Percentiles rank a stretch among this genome's conserved stretches.
phyloP scores from a whole-genome alignment of 2,329 filamentous ascomycete species.

The Penicillium sp. region DNA sequence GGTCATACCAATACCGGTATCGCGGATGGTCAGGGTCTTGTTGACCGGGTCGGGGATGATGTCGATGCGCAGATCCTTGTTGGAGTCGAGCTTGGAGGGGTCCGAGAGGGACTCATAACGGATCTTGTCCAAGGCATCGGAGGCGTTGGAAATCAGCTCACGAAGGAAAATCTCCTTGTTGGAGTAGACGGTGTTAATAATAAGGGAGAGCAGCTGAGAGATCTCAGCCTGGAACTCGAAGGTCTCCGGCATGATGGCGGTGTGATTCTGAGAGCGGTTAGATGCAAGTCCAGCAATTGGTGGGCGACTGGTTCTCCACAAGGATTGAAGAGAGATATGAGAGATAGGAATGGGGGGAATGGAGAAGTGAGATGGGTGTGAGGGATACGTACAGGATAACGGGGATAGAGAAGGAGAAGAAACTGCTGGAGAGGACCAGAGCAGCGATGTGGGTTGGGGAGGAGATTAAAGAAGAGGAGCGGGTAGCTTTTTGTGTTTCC shows the following conservation, averaged over 20 bases:
- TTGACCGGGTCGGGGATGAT: constrained; percentile 96
- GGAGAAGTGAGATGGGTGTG: constrained; percentile 6
- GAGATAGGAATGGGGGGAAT: background rate
- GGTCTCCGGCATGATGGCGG: constrained; percentile 78
- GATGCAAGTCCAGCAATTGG: background rate
- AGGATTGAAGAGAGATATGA: constrained; percentile 9
- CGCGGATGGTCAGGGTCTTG: constrained; percentile 96
- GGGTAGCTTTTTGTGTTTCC: constrained; percentile 31
- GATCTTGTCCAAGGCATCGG: constrained; percentile 99
- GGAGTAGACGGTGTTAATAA: constrained; percentile 99
- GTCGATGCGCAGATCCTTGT: constrained; percentile 98
- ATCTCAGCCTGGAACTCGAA: constrained; percentile 99
- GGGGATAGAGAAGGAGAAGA: constrained; percentile 17
- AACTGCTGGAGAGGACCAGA: constrained; percentile 21
- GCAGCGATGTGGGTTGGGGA: constrained; percentile 16
- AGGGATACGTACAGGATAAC: constrained; percentile 7
- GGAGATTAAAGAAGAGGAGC: constrained; percentile 16
- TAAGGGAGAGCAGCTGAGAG: constrained; percentile 98
- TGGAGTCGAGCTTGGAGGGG: constrained; percentile 91
- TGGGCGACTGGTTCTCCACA: background rate
- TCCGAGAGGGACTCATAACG: constrained; percentile 98
- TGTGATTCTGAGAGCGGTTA: constrained; percentile 13
- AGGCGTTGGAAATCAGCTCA: constrained; percentile 97
- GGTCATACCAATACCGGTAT: constrained; percentile 99
- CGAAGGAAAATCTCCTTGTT: constrained; percentile 99